Base-by-base conservation (phyloP, 2,329 filamentous ascomycete species). In the Paecilomyces sp. region DNA sequence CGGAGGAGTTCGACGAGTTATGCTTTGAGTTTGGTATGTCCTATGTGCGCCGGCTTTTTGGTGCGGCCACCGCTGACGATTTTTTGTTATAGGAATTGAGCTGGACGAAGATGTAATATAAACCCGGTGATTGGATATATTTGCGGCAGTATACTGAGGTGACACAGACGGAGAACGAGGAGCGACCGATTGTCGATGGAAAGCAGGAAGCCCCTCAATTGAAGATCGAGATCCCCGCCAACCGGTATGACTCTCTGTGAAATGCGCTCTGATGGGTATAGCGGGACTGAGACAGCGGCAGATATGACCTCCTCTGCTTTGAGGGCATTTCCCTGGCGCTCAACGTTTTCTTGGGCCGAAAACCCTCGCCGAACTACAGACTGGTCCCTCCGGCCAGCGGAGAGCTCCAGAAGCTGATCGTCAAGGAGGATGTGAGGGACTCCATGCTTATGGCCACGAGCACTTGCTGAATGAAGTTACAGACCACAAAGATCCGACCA, bases 201-300 rank as follows among this genome's bases (percentile, higher is more conserved):
- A 85, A 88, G 67, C 89, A 95, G 77, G 91, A 96, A 78, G 86
- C 91, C 57, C 88, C 94, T 59, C 91, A 97, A 78, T 85, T 97
- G 71, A 97, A 97, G 83, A 97, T 99, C 72, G 93, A 97, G 77
- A 96, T 97, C 70, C 92, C 92, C 63, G 93, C 94, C 71, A 97
- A 97, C 79, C 87, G 91, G 79, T 92, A 87, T 78, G 87, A 68
- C 31, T 33, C 34, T 12, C 25, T 55, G 18, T 31, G 57, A 58
- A 31, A 31, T 28, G 31, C 30, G 15, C 12, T 55, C 56, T 60
- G 57, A 34, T 53, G 18, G 51, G 18, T 63, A 50, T 28, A 25
- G 13, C 6, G 12, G 51, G 24, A 67, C 65, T 74, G 61, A 73
- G 60, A 60, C 6, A 15, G 57, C 31, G 54, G 28, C 64, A 79